Evolutionary conservation across 768 basidiomycete genomes (phyloP), one percentile per base, ranked within the genome.

Genomic region (Pleurotus ostreatus): DNA sequence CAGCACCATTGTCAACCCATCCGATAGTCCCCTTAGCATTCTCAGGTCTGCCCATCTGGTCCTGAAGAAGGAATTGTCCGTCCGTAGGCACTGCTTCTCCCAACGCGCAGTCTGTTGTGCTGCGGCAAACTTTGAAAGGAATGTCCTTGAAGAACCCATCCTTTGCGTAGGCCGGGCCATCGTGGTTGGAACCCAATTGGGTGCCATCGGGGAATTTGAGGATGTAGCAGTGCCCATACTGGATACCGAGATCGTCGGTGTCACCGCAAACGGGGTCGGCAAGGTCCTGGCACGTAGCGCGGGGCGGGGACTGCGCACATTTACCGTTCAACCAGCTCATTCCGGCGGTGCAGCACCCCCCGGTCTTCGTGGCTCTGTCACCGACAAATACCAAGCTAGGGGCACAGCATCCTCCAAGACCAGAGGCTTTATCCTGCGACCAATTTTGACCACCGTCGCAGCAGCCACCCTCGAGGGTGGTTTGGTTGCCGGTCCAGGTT

Each of bases 311-410:
- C 18, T 20, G 34, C 4, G 18, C 13, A 12, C 51, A 52, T 40
- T 52, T 52, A 18, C 51, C 51, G 23, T 52, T 52, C 51, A 52
- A 23, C 51, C 49, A 52, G 49, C 22, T n/a, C 34, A 52, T n/a
- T 4, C 51, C 51, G 8, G 51, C 51, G 2, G 51, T 9, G 51
- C 51, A 52, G 18, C 51, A 52, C 13, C 39, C 39, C 4, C 51
- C 49, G 12, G 51, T 52, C n/a, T 52, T 52, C n/a, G 39, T 37
- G n/a, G 51, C 20, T 15, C 40, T 52, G 38, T 52, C 51, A 6
- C 51, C 51, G 5, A 37, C 38, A 18, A 52, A 52, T 5, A 13
- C 12, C 13, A 40, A 20, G 20, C 51, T 37, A 5, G 51, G 8
- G n/a, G 51, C 34, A 9, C 51, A 52, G 22, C 39, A 52, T 15